Evolutionary conservation across 495 filamentous ascomycete genomes (phyloP), one percentile per base, ranked within the genome.

Genomic region (Elasticomyces elasticus): DNA sequence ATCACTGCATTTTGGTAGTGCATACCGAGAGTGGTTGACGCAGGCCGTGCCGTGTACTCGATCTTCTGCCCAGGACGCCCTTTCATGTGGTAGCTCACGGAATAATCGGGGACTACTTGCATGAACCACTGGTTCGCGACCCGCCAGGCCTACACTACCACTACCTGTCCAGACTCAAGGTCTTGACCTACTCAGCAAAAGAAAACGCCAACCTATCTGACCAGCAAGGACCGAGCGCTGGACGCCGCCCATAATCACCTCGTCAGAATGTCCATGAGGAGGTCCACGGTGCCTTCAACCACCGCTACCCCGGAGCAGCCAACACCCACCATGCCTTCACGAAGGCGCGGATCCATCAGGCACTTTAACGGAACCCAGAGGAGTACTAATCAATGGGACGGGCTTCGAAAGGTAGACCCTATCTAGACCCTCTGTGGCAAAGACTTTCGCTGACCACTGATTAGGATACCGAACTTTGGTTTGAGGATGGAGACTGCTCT

Each of bases 391-490:
- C 27, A 46, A 5, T 65, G 62, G 62, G 60, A 65, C 44, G 62
- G 62, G 12, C 52, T 65, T n/a, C 51, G 56, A 13, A 53, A 51
- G 41, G 62, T 65, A 40, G 13, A 3, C 13, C 2, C 15, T 15
- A 5, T 4, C 4, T 40, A 15, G 4, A 40, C 5, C 12, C 2
- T 12, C 35, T 17, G 35, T 4, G n/a, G 35, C 35, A 3, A 5
- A 51, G 33, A 54, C 24, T 46, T 40, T 23, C 13, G 17, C 17
- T n/a, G 2, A 54, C 17, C n/a, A 10, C 41, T 33, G 19, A 20
- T 15, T 33, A 77, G 74, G 83, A 86, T 62, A 67, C 76, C 13
- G 81, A 85, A 51, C 71, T 86, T 13, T 86, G 80, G 80, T 72
- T 71, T 64, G 68, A 72, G 0, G 66, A 78, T 51, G 83, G 79